A percentile compares a stretch with the other conserved stretches of the same genome.
Conservation (phyloP, 2,329 filamentous ascomycete genomes). For the Fusarium keratoplasticum region DNA sequence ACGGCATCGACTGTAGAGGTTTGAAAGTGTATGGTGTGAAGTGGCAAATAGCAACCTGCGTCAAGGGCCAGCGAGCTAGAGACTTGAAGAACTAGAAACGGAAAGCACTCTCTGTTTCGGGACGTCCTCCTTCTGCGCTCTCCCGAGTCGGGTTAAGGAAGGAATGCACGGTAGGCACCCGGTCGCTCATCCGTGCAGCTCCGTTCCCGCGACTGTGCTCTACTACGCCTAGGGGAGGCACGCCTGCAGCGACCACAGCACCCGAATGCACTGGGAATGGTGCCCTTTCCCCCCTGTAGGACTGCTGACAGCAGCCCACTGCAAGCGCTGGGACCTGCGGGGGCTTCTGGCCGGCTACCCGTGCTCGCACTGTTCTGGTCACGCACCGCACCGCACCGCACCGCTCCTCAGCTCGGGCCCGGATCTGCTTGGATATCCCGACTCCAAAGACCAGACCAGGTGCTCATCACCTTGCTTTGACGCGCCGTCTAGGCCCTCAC, state of each 20-base stretch:
- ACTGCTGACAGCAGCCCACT: conserved; percentile 40
- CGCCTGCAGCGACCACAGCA: conserved; percentile 8
- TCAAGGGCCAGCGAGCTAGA: conserved; percentile 4
- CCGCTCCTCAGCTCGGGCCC: conserved; percentile 28
- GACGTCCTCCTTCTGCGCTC: conserved; percentile 21
- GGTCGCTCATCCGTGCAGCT: conserved; percentile 13
- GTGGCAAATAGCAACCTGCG: conserved; percentile 31
- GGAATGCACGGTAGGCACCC: conserved; percentile 13
- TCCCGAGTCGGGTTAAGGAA: conserved; percentile 14
- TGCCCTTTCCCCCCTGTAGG: conserved; percentile 15
- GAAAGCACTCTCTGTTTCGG: conserved; percentile 37
- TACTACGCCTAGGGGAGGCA: conserved; percentile 11
- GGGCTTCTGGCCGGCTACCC: conserved; percentile 1
- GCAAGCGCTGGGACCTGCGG: conserved; percentile 29
- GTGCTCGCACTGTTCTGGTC: conserved; percentile 16
- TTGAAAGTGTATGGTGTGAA: conserved; percentile 28
- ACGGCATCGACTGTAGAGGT: not conserved
- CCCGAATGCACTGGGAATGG: conserved; percentile 12
- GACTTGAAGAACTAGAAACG: conserved; percentile 27
- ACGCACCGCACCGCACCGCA: not conserved
- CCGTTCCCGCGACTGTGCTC: conserved; percentile 25
- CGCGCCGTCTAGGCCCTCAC: not conserved
- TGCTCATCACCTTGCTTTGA: conserved; percentile 3
- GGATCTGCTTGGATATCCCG: conserved; percentile 21
- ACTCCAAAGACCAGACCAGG: not conserved